phyloP scores from a whole-genome alignment of 768 basidiomycete genomes.

The Tricholoma terreum region DNA sequence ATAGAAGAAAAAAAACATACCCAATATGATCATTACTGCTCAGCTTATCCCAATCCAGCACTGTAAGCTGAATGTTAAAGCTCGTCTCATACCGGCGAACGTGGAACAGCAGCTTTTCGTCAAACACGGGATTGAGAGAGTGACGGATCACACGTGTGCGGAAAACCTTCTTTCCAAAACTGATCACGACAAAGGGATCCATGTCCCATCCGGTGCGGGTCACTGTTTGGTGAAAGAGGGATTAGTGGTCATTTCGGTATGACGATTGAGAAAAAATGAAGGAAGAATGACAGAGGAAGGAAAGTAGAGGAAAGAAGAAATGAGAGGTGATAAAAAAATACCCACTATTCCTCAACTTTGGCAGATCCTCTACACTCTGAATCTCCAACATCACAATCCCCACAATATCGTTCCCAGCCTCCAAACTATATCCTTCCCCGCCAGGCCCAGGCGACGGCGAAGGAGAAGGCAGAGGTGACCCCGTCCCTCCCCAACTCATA shows the following conservation, averaged over 20 bases:
- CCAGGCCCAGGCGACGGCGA: not conserved
- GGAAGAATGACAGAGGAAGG: not conserved
- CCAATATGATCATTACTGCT: slow-evolving; percentile 88
- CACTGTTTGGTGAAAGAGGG: slow-evolving; percentile 43
- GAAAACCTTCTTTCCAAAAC: slow-evolving; percentile 97
- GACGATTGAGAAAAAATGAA: too few species aligned
- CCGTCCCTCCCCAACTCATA: not conserved
- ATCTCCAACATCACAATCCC: slow-evolving; percentile 97
- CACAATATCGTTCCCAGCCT: slow-evolving; percentile 74
- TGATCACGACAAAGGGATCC: slow-evolving; percentile 95
- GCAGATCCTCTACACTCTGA: slow-evolving; percentile 76
- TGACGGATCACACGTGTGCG: slow-evolving; percentile 87
- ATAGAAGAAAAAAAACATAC: slow-evolving; percentile 44
- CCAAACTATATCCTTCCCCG: slow-evolving; percentile 47
- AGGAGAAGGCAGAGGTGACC: not conserved
- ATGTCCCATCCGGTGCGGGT: slow-evolving; percentile 90
- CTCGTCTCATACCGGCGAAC: slow-evolving; percentile 82
- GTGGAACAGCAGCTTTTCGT: slow-evolving; percentile 94
- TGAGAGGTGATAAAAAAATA: too few species aligned
- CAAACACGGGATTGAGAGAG: slow-evolving; percentile 82
- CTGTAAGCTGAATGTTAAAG: slow-evolving; percentile 75
- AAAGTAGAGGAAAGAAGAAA: too few species aligned
- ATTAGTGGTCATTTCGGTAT: not conserved
- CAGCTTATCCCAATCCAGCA: slow-evolving; percentile 97
- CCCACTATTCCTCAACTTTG: slow-evolving; percentile 83